Evolutionary conservation across 2,329 filamentous ascomycete species (phyloP).

Genomic region (Didymella lethalis): DNA sequence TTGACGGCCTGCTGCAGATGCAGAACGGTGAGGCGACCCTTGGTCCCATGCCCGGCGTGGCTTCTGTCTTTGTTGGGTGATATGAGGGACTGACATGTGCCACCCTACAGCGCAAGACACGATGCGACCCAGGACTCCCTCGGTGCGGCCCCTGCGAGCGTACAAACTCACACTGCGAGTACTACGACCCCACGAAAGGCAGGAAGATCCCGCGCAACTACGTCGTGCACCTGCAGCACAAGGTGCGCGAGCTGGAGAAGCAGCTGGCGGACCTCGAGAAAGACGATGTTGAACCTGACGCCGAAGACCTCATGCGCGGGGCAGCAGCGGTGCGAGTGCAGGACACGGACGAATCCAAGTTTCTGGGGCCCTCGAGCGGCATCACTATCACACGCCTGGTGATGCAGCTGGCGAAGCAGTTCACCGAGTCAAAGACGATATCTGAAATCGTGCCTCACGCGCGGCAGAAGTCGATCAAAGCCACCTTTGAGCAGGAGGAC

Average conservation of each 20-base stretch:
- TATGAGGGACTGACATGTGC: conserved; percentile 18
- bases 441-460: conserved; percentile 88
- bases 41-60: neutral
- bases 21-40: conserved; percentile 68
- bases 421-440: conserved; percentile 88
- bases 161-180: conserved; percentile 90
- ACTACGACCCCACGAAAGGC: conserved; percentile 88
- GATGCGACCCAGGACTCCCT: conserved; percentile 92
- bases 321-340: conserved; percentile 85
- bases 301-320: conserved; percentile 85
- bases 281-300: conserved; percentile 73
- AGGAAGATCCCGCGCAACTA: conserved; percentile 89
- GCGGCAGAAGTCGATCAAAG: conserved; percentile 70
- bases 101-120: conserved; percentile 79
- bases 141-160: conserved; percentile 92
- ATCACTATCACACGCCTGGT: conserved; percentile 94
- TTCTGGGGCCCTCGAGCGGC: conserved; percentile 91
- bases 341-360: conserved; percentile 87
- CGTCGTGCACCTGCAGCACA: conserved; percentile 89
- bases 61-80: neutral
- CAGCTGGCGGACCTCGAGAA: conserved; percentile 82
- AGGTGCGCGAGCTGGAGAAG: conserved; percentile 80
- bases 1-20: conserved; percentile 82
- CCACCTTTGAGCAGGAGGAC: conserved; percentile 72
- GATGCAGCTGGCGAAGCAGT: conserved; percentile 95